Evolutionary conservation across 208 protist genomes (phyloP), one percentile per base, ranked within the genome.

Genomic region (Herpetomonas tarakana): DNA sequence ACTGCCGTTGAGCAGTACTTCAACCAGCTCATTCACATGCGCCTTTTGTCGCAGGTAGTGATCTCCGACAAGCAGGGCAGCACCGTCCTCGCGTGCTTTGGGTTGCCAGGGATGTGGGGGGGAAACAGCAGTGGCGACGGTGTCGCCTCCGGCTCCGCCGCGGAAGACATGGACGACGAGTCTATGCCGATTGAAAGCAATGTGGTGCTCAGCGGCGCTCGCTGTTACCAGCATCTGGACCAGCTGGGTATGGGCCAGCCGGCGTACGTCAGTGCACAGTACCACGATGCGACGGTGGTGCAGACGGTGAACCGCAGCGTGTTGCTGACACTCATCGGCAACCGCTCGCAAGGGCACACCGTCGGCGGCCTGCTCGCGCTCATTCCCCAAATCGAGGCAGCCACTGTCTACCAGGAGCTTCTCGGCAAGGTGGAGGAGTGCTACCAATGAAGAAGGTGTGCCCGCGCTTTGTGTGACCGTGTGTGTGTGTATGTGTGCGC

Each of bases 1-100:
- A 90, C 86, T 46, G 84, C 81, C 3, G 68, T 96, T 49, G 82
- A 92, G 83, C 83, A 92, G 70, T 96, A 85, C 71, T 89, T 93
- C 67, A 89, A 91, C 53, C 80, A 91, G 55, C 86, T 96, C 51
- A 88, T 92, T 9, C 63, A 85, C 56, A 85, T 93, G 84, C 51
- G 71, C 1, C 77, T 93, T 6, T 60, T 93, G 12, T 77, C 86
- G 1, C 84, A 93, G 68, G 69, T 93, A 2, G 68, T 91, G 22
- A 72, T 96, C 1, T 91, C 90, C 4, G 86, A 96, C 69, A 71
- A 74, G 52, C 74, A 92, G 56, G 90, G 86, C 21, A 79, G 81
- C 60, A 92, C 78, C 38, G 78, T 93, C 49, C 63, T 96, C n/a
- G 71, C 71, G 1, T 94, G 84, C 62, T 87, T 88, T 62, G 78